Conservation (phyloP, 2,329 filamentous ascomycete species). For the Cryphonectria parasitica region DNA sequence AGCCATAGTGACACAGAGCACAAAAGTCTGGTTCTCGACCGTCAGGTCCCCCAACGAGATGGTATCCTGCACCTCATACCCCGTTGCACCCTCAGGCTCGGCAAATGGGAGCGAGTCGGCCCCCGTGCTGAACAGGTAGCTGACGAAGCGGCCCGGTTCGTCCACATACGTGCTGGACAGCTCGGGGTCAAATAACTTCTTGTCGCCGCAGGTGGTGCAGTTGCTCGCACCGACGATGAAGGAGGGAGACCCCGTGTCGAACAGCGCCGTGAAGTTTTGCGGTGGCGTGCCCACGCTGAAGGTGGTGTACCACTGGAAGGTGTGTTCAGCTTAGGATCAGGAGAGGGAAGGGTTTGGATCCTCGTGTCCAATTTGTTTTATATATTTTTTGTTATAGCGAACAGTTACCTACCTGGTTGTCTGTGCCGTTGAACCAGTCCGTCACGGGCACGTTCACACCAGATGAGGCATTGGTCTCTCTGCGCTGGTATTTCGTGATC, state of each 20-base stretch:
- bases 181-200: slow-evolving; percentile 35
- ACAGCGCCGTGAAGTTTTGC: slow-evolving; percentile 38
- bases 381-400: not conserved
- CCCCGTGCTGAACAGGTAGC: slow-evolving; percentile 36
- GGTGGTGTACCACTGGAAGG: slow-evolving; percentile 31
- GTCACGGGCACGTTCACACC: slow-evolving; percentile 23
- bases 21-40: slow-evolving; percentile 36
- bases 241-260: slow-evolving; percentile 38
- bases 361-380: too few relatives aligned
- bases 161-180: slow-evolving; percentile 37
- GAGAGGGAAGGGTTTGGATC: rapidly evolving
- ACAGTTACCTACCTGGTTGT: slow-evolving; percentile 20
- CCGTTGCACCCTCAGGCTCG: slow-evolving; percentile 33
- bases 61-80: slow-evolving; percentile 37
- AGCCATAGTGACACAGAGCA: slow-evolving; percentile 39
- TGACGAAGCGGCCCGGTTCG: slow-evolving; percentile 29
- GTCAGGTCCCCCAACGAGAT: slow-evolving; percentile 33
- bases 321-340: not conserved
- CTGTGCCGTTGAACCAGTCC: slow-evolving; percentile 27
- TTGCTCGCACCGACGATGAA: slow-evolving; percentile 37
- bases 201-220: slow-evolving; percentile 36
- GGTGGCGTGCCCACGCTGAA: slow-evolving; percentile 29
- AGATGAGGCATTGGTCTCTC: not conserved
- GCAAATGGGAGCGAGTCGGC: slow-evolving; percentile 36
- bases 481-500: slow-evolving; percentile 3